Percentiles rank a stretch among this genome's conserved stretches.
These are phyloP conservation scores for Pyrus communis DNA, from an alignment of 306 rosid genomes.

Conservation along the genomic window DNA sequence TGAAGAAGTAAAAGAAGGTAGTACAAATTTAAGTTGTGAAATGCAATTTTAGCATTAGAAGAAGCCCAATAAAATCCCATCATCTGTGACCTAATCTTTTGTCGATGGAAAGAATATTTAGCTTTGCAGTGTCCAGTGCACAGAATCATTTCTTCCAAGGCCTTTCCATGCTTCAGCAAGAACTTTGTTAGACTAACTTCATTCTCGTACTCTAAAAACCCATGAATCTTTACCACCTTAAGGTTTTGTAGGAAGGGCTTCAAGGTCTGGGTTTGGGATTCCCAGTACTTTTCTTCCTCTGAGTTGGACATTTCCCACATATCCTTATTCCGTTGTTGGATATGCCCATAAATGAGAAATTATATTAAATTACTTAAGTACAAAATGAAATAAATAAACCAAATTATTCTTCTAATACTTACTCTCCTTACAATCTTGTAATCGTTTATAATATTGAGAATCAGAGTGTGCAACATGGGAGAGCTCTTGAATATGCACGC, in stretches of 20 bases:
- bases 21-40: constrained; percentile 12
- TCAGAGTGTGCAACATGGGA: constrained; percentile 47
- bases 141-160: constrained; percentile 50
- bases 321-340: constrained; percentile 71
- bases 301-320: constrained; percentile 48
- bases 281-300: constrained; percentile 71
- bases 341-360: neutral
- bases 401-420: constrained; percentile 12
- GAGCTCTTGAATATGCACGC: constrained; percentile 57
- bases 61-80: constrained; percentile 80
- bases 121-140: constrained; percentile 31
- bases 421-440: constrained; percentile 51
- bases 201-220: constrained; percentile 60
- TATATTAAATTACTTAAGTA: neutral
- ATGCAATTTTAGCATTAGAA: constrained; percentile 60
- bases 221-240: constrained; percentile 57
- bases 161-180: constrained; percentile 68
- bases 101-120: constrained; percentile 52
- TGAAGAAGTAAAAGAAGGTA: neutral
- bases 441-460: constrained; percentile 44
- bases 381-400: neutral
- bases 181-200: constrained; percentile 71
- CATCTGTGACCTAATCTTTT: constrained; percentile 60
- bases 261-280: constrained; percentile 43
- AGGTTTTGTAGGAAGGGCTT: constrained; percentile 50